Base-by-base conservation (phyloP, 345 rosid species). In the Dipteronia dyeriana region DNA sequence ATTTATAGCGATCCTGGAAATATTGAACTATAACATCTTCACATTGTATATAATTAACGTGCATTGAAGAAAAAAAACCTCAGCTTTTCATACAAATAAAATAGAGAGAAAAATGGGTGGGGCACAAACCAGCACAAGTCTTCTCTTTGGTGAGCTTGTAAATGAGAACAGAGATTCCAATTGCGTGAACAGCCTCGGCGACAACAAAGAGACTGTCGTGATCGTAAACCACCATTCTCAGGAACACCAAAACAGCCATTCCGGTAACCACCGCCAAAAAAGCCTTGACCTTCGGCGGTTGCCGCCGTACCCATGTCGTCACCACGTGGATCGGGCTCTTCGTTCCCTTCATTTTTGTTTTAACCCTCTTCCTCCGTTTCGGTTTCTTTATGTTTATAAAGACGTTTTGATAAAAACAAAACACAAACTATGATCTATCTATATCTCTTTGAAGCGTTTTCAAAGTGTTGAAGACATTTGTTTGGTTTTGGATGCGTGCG, bases 191-290 rank as follows among this genome's bases (percentile, higher is more conserved):
- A 73, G 94, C 90, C 81, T 95, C 98, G 9, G 99, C 91, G 38
- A 94, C 93, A 56, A 95, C 94, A 66, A 91, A 95, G 65, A 95
- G 94, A 81, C 90, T 95, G 79, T 93, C 94, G 84, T 95, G 97
- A 80, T 91, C 99, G 68, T 93, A 87, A 7, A 95, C 98, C 75
- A 93, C 89, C 88, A 88, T 76, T 76, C 92, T 91, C 7, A 95
- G 82, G 72, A 95, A 70, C 11, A 93, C 89, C 4, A 93, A 88
- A n/a, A 91, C 88, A 23, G 87, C 82, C 84, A 95, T 82, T 74
- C 87, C 98, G n/a, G 90, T 79, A 0, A 90, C 78, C 77, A 88
- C 88, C 13, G 89, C 92, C 57, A 91, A 83, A 77, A 90, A 85
- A n/a, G 86, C 91, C 85, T 90, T 93, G 66, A 93, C 86, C 85